Evolutionary conservation across 331 rosid genomes (phyloP).

Genomic region (Telfairia occidentalis): DNA sequence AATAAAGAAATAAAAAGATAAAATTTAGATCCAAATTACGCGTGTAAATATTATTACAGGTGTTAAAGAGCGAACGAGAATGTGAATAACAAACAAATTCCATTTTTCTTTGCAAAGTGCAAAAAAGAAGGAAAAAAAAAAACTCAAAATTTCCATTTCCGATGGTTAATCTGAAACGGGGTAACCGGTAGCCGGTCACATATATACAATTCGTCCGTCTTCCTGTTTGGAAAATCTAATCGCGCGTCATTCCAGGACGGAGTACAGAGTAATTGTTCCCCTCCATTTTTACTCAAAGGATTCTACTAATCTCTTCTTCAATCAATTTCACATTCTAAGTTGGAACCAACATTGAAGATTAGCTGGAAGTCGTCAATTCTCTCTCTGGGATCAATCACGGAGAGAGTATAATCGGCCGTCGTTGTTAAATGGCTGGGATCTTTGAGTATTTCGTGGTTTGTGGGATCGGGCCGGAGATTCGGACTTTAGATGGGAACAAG

Average conservation of each 20-base stretch:
- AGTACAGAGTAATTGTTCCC: background rate
- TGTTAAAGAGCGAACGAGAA: too few relatives aligned
- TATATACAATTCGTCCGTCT: background rate
- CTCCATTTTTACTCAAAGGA: background rate
- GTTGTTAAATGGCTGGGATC: slow-evolving; percentile 63
- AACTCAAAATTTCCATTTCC: background rate
- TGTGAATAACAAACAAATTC: background rate
- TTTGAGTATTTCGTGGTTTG: slow-evolving; percentile 93
- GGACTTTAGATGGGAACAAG: slow-evolving; percentile 66
- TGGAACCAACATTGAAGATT: background rate
- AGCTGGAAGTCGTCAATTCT: background rate
- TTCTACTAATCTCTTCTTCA: background rate
- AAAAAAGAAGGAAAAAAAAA: background rate
- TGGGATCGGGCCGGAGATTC: slow-evolving; percentile 95
- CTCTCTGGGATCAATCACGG: slow-evolving; percentile 3
- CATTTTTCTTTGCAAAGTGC: background rate
- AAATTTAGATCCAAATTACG: too few relatives aligned
- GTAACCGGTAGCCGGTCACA: background rate
- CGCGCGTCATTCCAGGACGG: background rate
- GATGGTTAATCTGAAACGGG: background rate
- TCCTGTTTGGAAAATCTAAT: background rate
- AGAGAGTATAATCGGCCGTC: background rate
- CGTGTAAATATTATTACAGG: too few relatives aligned
- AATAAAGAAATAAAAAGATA: too few relatives aligned
- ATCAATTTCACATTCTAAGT: background rate